These are phyloP conservation scores for Kwoniella dejecticola DNA, from an alignment of 768 basidiomycete genomes.

Conservation along the genomic window DNA sequence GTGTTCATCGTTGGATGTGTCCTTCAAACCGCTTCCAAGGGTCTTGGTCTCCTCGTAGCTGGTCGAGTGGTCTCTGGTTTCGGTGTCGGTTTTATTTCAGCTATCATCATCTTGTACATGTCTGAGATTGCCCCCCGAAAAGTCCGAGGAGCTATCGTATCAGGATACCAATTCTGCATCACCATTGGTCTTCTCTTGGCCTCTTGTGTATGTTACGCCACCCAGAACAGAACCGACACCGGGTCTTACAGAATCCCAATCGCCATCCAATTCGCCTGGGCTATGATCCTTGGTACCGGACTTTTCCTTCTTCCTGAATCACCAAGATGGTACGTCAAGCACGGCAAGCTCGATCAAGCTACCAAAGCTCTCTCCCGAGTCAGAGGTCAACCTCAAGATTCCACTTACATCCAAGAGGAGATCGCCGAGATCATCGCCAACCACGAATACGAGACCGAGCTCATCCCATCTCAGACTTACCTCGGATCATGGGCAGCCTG, in stretches of 20 bases:
- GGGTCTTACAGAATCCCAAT: constrained; percentile 56
- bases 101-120: constrained; percentile 56
- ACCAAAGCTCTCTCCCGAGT: constrained; percentile 44
- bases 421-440: constrained; percentile 56
- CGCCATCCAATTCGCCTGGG: constrained; percentile 53
- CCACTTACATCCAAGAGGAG: constrained; percentile 52
- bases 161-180: constrained; percentile 56
- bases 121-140: constrained; percentile 56
- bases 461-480: constrained; percentile 48
- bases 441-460: constrained; percentile 54
- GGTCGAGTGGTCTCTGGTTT: constrained; percentile 54
- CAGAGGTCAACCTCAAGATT: constrained; percentile 53
- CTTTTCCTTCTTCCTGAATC: constrained; percentile 56
- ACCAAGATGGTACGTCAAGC: constrained; percentile 57
- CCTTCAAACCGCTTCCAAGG: constrained; percentile 51
- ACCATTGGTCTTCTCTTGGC: constrained; percentile 56
- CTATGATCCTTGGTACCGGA: constrained; percentile 52
- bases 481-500: constrained; percentile 51
- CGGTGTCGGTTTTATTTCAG: constrained; percentile 51
- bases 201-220: constrained; percentile 54
- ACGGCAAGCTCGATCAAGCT: constrained; percentile 50
- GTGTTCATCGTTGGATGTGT: constrained; percentile 51
- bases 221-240: constrained; percentile 49
- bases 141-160: constrained; percentile 56
- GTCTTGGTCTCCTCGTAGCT: constrained; percentile 50